Base-by-base conservation (phyloP, 495 filamentous ascomycete genomes). In the Ascodesmis nigricans region DNA sequence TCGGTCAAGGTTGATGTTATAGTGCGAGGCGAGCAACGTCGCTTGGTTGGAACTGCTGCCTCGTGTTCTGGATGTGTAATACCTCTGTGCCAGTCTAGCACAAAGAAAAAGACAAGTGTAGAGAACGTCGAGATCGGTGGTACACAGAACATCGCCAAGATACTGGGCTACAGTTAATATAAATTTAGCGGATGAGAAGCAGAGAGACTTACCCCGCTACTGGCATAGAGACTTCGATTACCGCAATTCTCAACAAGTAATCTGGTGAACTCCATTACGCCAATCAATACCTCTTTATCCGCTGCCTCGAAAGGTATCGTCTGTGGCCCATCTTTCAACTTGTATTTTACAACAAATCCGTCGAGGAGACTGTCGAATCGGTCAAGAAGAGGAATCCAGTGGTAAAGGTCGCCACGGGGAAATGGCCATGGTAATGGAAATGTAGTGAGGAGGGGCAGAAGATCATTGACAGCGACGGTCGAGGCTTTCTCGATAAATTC, bases 381-480 rank as follows among this genome's bases (percentile, higher is more conserved):
- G 57, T 99, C 84, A 29, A 99, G 61, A 25, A 91, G 64, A 21
- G 78, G 73, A 49, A 95, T 93, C 90, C 90, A 99, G 61, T 99
- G 82, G 49, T 95, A 95, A 27, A 95, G 62, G 47, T 99, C 90
- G 29, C 90, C 90, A 53, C 87, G 67, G n/a, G 83, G 84, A 48
- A 93, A 92, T 17, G 78, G 78, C 90, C 84, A 95, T 66, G 70
- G 63, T 36, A 67, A 66, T 41, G 83, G 80, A 53, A 95, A 93
- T 43, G 65, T 67, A 41, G 61, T 58, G 32, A 99, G 73, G 45
- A 76, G 67, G 36, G 64, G 54, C 36, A 82, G 78, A 45, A 99
- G 65, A 42, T 78, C 65, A 43, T 71, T 65, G 44, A 92, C 56
- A 10, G 81, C 66, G 46, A 71, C 58, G n/a, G 63, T 66, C 29